A percentile compares a stretch with the other conserved stretches of the same genome.
Conservation (phyloP, 805 yeast species). For the Metschnikowia peoriensis region DNA sequence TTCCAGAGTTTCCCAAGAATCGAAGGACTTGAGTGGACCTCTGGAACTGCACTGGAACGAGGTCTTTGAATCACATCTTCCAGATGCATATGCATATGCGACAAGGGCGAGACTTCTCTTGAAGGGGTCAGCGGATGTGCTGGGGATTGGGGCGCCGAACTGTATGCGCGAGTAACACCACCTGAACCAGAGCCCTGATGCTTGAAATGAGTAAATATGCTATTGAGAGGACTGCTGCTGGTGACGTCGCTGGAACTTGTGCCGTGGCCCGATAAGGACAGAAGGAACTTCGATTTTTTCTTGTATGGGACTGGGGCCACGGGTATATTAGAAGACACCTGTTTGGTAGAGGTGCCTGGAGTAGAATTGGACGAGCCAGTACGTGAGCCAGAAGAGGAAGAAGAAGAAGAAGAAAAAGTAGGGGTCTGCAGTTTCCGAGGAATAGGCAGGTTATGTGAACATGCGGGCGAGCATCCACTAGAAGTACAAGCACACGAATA, state of each 20-base stretch:
- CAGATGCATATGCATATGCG: neutral
- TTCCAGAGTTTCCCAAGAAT: constrained; percentile 21
- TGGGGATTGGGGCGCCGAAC: constrained; percentile 17
- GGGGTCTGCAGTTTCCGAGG: neutral
- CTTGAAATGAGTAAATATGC: constrained; percentile 8
- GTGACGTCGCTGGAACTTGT: constrained; percentile 11
- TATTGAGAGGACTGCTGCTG: constrained; percentile 5
- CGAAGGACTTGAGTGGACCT: constrained; percentile 12
- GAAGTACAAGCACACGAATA: neutral
- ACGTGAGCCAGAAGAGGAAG: neutral
- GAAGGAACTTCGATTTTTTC: constrained; percentile 11
- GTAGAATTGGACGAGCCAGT: neutral
- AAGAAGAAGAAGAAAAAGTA: neutral
- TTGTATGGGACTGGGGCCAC: constrained; percentile 16
- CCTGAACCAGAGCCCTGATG: constrained; percentile 5
- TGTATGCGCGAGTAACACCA: constrained; percentile 12
- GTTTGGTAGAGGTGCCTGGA: neutral
- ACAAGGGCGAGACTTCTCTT: constrained; percentile 8
- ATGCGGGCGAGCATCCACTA: neutral
- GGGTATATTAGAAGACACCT: neutral
- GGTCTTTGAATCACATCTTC: constrained; percentile 9
- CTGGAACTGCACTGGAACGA: constrained; percentile 9
- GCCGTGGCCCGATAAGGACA: constrained; percentile 5
- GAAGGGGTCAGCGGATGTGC: constrained; percentile 6
- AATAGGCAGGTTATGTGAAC: neutral